Base-by-base conservation (phyloP, 2,329 filamentous ascomycete genomes). In the Grosmannia huntii region DNA sequence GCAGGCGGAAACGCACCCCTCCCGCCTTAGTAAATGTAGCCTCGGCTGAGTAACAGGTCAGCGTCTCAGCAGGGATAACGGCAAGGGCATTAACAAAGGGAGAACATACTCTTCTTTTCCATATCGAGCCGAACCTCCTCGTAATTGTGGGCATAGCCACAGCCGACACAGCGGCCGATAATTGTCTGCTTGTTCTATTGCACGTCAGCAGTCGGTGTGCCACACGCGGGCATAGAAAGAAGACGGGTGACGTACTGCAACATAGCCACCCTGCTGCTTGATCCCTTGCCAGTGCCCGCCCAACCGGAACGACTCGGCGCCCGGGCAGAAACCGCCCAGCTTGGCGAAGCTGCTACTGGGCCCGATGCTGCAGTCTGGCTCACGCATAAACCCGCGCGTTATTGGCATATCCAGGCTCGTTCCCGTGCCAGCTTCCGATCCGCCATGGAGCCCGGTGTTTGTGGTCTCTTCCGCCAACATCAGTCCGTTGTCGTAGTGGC, bases 301-400 rank as follows among this genome's bases (percentile, higher is more conserved):
- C 5, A 65, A 59, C 16, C 68, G 65, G 61, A 72, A 75, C 4
- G 62, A 64, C n/a, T 66, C 66, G 7, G 73, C 71, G 1, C 73
- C 73, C 7, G 67, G 60, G 61, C 73, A 76, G 53, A 75, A 69
- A 0, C 73, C 71, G 11, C 68, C 68, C 21, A 71, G 60, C 31
- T 65, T 64, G 51, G 68, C 65, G 38, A 73, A 69, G 2, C 68
- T 71, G 61, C 71, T 74, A 19, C 67, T 65, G 0, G 68, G 61
- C 0, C 70, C 69, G 28, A 75, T 71, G 46, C 60, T 62, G 59
- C 65, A 66, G 56, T 69, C 69, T 16, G 64, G 61, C 56, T 63
- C 61, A 23, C 62, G 60, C 21, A 57, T 52, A 57, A 60, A 63
- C 44, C 48, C 62, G 59, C 55, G 61, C 55, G 56, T 60, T 56